Base-by-base conservation (phyloP, 2,329 filamentous ascomycete genomes). In the Exserohilum rostratum region DNA sequence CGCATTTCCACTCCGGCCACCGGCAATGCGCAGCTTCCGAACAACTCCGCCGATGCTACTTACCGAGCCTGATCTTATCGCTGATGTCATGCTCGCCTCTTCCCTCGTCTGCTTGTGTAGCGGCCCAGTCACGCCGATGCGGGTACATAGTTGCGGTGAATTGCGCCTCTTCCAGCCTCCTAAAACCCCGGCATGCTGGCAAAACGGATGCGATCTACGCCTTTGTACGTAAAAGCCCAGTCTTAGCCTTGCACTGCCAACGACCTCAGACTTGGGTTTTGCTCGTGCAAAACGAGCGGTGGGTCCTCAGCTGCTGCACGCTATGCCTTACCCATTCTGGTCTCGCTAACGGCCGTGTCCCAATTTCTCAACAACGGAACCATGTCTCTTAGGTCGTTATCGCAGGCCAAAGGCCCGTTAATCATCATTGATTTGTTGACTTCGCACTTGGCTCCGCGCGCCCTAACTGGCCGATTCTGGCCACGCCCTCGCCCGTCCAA, bases 191-290 rank as follows among this genome's bases (percentile, higher is more conserved):
- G 27, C 9, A 20, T 31, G 53, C 50, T 58, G 46, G 43, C 51
- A 53, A 57, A 53, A 57, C 45, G 40, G 44, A 59, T 56, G 46
- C 51, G 48, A 53, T 55, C 40, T 46, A 43, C 45, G 27, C 35
- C 46, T 47, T 35, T 64, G 64, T 67, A 68, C 65, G 65, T 68
- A 66, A 66, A 47, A 50, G 5, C 40, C 12, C 20, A 33, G 43
- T 13, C 48, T 62, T 65, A 66, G 62, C 43, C 44, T 48, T 37
- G 30, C 44, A 56, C 30, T 46, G 43, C 51, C 52, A 53, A 22
- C 62, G 42, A 53, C 53, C 54, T 60, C 62, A 64, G 53, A 43
- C 33, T 58, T 65, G 65, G 57, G 63, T 53, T 51, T 42, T 50
- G 46, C 45, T 38, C 37, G 53, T 55, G 57, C 56, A 58, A 51